Evolutionary conservation across 2,329 filamentous ascomycete species (phyloP), one percentile per base, ranked within the genome.

Genomic region (Mollisia scopiformis): DNA sequence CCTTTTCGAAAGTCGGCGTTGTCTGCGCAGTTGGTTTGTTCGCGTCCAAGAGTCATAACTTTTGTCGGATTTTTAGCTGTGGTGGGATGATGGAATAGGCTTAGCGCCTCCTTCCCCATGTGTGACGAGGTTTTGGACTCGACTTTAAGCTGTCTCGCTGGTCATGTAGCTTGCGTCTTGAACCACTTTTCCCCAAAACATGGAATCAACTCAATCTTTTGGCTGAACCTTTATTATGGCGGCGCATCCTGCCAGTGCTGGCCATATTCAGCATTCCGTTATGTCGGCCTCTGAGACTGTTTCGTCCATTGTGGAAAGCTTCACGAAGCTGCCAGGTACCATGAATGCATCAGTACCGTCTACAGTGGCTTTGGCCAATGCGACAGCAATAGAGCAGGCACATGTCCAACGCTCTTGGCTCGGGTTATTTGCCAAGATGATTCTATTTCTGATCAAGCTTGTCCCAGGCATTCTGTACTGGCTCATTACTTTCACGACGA

Each of bases 401-500:
- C 77, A 59, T 73, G 73, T 46, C 71, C 74, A 62, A 69, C 78
- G 76, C 16, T 82, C 84, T 46, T 88, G 85, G 85, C 77, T 88
- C 49, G 83, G 84, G 23, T 73, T 85, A 55, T 74, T 88, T 57
- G 84, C 81, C 21, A 79, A 80, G 72, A 69, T 86, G 65, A 77
- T 85, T n/a, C 74, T 87, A 61, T 79, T 78, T 64, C 71, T 83
- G 41, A 75, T 89, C 59, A 84, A 85, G 57, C 71, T 85, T 41
- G 74, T 84, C 43, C 85, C 86, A 19, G 82, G 80, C 21, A 75
- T 88, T 31, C 72, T 89, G 43, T 96, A 95, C 78, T 96, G 91
- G 88, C 77, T 88, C 57, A 86, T 97, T 68, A 92, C 90, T 63
- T 90, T 97, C 71, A 85, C 88, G 19, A 96, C 94, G 27, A 93